phyloP scores from a whole-genome alignment of 306 rosid genomes.

The Sechiopsis laciniata region DNA sequence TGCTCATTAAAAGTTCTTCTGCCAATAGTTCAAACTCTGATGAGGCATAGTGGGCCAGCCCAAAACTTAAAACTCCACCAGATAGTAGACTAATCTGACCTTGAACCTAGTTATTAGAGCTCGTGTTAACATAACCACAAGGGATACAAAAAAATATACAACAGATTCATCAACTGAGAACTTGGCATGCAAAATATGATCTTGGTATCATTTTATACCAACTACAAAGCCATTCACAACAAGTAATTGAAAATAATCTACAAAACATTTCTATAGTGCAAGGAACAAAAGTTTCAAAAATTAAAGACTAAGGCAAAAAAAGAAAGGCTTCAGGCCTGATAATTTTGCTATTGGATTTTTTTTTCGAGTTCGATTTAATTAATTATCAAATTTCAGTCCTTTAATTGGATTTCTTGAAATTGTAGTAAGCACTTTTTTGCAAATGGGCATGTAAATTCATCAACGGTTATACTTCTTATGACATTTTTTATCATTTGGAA shows the following conservation, averaged over 20 bases:
- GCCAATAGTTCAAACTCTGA: conserved; percentile 97
- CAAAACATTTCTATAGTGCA: not conserved
- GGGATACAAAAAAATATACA: not conserved
- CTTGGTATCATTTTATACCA: not conserved
- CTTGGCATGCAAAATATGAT: not conserved
- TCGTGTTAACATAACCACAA: not conserved
- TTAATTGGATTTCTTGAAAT: not conserved
- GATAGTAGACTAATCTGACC: conserved; percentile 90
- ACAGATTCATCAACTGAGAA: not conserved
- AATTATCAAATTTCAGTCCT: not conserved
- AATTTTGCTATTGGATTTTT: no score
- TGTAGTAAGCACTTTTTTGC: not conserved
- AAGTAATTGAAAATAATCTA: not conserved
- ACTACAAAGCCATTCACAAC: not conserved
- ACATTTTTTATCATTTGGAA: not conserved
- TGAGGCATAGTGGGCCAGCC: conserved; percentile 76
- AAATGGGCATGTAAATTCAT: not conserved
- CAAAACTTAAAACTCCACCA: conserved; percentile 86
- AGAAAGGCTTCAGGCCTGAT: not conserved
- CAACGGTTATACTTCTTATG: not conserved
- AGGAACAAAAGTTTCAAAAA: not conserved
- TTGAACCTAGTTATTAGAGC: conserved; percentile 57
- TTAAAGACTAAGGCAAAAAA: not conserved
- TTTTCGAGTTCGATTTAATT: no score
- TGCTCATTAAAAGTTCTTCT: conserved; percentile 93